Evolutionary conservation across 1,284 basidiomycete species (phyloP).

Genomic region (Psilocybe mexicana): DNA sequence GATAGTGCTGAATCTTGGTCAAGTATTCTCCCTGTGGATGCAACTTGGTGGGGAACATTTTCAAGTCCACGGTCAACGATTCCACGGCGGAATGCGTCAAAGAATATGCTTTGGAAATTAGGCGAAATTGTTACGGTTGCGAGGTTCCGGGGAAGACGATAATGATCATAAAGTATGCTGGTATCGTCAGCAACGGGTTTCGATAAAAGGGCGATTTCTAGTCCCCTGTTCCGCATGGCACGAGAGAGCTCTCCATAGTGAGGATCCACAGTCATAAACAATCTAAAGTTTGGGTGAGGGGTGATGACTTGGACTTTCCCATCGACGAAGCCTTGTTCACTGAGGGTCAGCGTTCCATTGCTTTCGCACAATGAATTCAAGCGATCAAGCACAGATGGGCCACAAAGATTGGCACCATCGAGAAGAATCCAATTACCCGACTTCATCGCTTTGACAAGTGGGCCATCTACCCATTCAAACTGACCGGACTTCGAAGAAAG

Average conservation of each 20-base stretch:
- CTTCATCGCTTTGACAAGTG: conserved; percentile 87
- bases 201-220: conserved; percentile 72
- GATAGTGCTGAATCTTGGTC: conserved; percentile 52
- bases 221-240: conserved; percentile 97
- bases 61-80: conserved; percentile 19
- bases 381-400: conserved; percentile 93
- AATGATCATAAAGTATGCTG: conserved; percentile 45
- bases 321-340: conserved; percentile 86
- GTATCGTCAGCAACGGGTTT: conserved; percentile 45
- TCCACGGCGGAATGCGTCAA: conserved; percentile 41
- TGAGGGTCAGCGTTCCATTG: conserved; percentile 80
- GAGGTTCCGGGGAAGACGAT: conserved; percentile 45
- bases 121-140: background rate
- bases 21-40: conserved; percentile 36
- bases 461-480: conserved; percentile 97
- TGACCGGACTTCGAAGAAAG: conserved; percentile 44
- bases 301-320: conserved; percentile 75
- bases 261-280: conserved; percentile 95
- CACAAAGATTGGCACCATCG: conserved; percentile 94
- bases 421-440: conserved; percentile 90
- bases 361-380: conserved; percentile 96
- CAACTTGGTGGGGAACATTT: background rate
- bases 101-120: conserved; percentile 19
- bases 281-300: conserved; percentile 88
- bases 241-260: conserved; percentile 92